Evolutionary conservation across 306 rosid genomes (phyloP), one percentile per base, ranked within the genome.

Genomic region (Fragaria vesca): DNA sequence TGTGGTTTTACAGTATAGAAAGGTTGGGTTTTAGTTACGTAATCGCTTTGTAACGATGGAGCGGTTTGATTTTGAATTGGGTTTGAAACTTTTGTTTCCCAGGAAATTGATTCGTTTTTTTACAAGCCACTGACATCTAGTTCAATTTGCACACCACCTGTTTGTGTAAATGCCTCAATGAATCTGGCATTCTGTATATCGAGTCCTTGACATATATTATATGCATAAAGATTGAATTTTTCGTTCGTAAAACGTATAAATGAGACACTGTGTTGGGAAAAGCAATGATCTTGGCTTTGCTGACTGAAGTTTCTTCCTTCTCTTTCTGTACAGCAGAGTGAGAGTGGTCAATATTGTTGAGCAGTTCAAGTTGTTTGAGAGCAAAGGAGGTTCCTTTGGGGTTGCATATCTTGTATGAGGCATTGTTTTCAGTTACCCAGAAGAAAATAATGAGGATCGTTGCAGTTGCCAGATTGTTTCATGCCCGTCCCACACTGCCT

Each of bases 401-500:
- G 43, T 4, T 62, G 52, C 11, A 43, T 12, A 34, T 17, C n/a
- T 52, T 30, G 9, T 18, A 69, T 57, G 76, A 78, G 62, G 46
- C 68, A 78, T 34, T 68, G 38, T 26, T 45, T 18, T 47, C 72
- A 54, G 32, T 65, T 68, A 51, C 67, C 26, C 68, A 30, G 32
- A 45, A 54, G 8, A 72, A 28, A 34, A 65, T 75, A 24, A 82
- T 78, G 86, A 82, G 82, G 79, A 60, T 78, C 45, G 26, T 51
- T 63, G 65, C 69, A n/a, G 45, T 78, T 60, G 66, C 80, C 7
- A 72, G 66, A 78, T 68, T 65, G 6, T 78, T 78, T 46, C 76
- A 69, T 32, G 32, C 51, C 8, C 57, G 24, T 30, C 24, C 48
- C 34, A 55, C 57, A 9, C 68, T 58, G 34, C 66, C 72, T 2